Evolutionary conservation across 2,329 filamentous ascomycete genomes (phyloP).

Genomic region (Penicillium sp.): DNA sequence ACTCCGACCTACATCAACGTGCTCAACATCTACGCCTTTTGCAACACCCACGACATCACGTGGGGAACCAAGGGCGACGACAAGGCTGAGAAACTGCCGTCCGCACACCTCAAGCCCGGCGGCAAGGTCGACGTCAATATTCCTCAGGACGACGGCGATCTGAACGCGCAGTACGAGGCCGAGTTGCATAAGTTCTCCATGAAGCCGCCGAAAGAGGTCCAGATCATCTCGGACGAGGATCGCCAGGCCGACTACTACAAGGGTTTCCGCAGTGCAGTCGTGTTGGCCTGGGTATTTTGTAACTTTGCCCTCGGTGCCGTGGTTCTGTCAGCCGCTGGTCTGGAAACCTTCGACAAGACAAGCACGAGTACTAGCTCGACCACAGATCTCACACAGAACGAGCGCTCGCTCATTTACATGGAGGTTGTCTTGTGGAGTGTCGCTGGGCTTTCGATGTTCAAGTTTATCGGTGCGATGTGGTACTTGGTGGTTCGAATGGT

Average conservation of each 20-base stretch:
- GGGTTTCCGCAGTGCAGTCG: slow-evolving; percentile 87
- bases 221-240: slow-evolving; percentile 55
- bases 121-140: slow-evolving; percentile 90
- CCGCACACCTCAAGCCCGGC: slow-evolving; percentile 84
- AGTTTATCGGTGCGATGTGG: slow-evolving; percentile 85
- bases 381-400: slow-evolving; percentile 45
- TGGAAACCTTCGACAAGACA: slow-evolving; percentile 61
- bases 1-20: slow-evolving; percentile 98
- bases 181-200: slow-evolving; percentile 71
- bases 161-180: slow-evolving; percentile 90
- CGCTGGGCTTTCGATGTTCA: slow-evolving; percentile 76
- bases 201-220: slow-evolving; percentile 70
- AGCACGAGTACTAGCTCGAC: slow-evolving; percentile 14
- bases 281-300: slow-evolving; percentile 93
- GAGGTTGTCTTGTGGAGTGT: slow-evolving; percentile 85
- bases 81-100: slow-evolving; percentile 85
- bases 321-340: slow-evolving; percentile 79
- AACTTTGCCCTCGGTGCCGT: slow-evolving; percentile 86
- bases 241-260: slow-evolving; percentile 98
- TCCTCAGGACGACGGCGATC: slow-evolving; percentile 85
- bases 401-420: slow-evolving; percentile 77
- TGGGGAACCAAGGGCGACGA: slow-evolving; percentile 99
- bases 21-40: slow-evolving; percentile 98
- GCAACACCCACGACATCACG: slow-evolving; percentile 95
- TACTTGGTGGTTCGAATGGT: slow-evolving; percentile 89